phyloP scores from a whole-genome alignment of 2,329 filamentous ascomycete genomes.

The Zymoseptoria tritici region DNA sequence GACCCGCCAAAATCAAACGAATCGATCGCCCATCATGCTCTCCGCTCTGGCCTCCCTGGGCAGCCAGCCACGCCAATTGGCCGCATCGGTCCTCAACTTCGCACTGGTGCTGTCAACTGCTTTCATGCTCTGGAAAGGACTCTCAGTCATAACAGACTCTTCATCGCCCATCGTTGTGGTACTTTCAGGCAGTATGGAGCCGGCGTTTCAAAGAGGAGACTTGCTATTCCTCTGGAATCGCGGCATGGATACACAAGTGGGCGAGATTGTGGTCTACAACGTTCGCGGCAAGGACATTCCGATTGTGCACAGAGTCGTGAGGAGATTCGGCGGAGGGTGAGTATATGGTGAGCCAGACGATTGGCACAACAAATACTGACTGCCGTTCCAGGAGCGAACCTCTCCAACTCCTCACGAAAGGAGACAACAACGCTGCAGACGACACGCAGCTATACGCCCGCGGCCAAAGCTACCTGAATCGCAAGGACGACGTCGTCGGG shows the following conservation, averaged over 20 bases:
- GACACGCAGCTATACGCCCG: conserved; percentile 85
- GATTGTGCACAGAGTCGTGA: conserved; percentile 88
- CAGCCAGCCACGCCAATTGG: conserved; percentile 67
- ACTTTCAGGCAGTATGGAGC: conserved; percentile 78
- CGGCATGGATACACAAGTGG: conserved; percentile 54
- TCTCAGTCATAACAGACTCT: conserved; percentile 66
- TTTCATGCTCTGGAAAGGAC: conserved; percentile 87
- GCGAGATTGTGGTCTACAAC: conserved; percentile 73
- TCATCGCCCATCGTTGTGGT: conserved; percentile 68
- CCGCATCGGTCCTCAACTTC: conserved; percentile 81
- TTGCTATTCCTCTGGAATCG: conserved; percentile 72
- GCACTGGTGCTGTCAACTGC: conserved; percentile 82
- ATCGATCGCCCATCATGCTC: conserved; percentile 50
- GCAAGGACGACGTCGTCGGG: conserved; percentile 77
- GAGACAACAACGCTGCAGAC: conserved; percentile 91
- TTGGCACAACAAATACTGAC: not conserved
- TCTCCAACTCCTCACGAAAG: conserved; percentile 78
- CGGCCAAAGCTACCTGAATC: conserved; percentile 78
- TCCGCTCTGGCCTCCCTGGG: conserved; percentile 51
- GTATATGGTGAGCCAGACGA: conserved; percentile 17
- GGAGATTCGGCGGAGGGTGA: conserved; percentile 56
- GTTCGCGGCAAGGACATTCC: conserved; percentile 91
- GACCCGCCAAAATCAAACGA: not conserved
- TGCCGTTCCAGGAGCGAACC: conserved; percentile 35
- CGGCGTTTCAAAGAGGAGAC: conserved; percentile 72